Evolutionary conservation across 371 early-diverging fungal species (phyloP), one percentile per base, ranked within the genome.

Genomic region (Neoconidiobolus thromboides): DNA sequence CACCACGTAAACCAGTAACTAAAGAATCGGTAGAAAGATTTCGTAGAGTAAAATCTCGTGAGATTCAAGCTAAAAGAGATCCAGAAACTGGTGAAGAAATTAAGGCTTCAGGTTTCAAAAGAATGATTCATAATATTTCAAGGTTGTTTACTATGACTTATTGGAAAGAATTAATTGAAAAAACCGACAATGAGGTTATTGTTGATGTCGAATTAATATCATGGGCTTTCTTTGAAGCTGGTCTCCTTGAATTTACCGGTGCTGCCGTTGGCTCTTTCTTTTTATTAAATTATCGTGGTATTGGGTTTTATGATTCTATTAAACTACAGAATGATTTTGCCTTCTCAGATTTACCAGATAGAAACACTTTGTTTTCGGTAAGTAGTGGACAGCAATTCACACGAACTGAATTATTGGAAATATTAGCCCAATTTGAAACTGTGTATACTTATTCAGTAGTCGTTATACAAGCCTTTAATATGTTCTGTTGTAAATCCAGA

Each of bases 1-100:
- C 76, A 48, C 97, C 97, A 43, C 85, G 96, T 58, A 87, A 84
- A 63, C 91, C 92, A 2, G 93, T 94, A 14, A 89, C 81, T 0
- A 68, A 73, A 3, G 74, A 73, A 42, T 81, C 89, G 14, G 77
- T 87, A 58, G 77, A 80, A 3, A 75, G 81, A 61, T 64, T 76
- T 47, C 80, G 84, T 42, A 75, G 79, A 36, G 67, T 70, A 6
- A 68, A 70, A 43, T 65, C 71, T 9, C 76, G 86, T 58, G 77
- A 80, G 3, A 62, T 77, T 40, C 67, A 70, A 41, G 64, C 70
- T 6, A 73, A 78, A 9, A 71, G 65, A 3, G 79, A 82, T 60
- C 55, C 66, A 3, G 75, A 71, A 52, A 70, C 74, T 6, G 80
- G 77, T n/a, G 73, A 71, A 48, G 75, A 69, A 14, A 62, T 71